Evolutionary conservation across 2,329 filamentous ascomycete genomes (phyloP).

Genomic region (Cryphonectria parasitica): DNA sequence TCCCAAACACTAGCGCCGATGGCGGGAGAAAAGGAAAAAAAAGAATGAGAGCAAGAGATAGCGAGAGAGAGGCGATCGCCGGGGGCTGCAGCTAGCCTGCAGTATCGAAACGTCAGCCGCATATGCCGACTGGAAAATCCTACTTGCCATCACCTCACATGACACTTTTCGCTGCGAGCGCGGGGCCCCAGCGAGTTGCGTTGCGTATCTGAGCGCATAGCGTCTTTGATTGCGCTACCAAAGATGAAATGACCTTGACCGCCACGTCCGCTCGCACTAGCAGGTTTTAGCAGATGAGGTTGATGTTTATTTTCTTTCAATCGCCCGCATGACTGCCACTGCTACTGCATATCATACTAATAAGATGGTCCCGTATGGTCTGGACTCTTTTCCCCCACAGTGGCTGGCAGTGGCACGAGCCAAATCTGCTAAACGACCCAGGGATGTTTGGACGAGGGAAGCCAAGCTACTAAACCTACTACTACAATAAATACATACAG

Average conservation of each 20-base stretch:
- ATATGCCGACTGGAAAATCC: conserved; percentile 17
- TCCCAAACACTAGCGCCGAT: too few relatives aligned
- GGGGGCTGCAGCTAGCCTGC: neutral
- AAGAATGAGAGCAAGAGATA: neutral
- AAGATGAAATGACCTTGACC: conserved; percentile 3
- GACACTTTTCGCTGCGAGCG: neutral
- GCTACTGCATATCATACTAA: neutral
- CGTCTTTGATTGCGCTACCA: neutral
- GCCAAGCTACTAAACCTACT: neutral
- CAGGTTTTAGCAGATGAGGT: neutral
- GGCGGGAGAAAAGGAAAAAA: too few relatives aligned
- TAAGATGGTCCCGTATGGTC: neutral
- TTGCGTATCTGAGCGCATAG: neutral
- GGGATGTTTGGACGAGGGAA: neutral
- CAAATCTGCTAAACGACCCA: neutral
- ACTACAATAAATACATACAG: neutral
- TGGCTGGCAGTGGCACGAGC: neutral
- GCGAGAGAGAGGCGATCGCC: neutral
- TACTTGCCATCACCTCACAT: conserved; percentile 17
- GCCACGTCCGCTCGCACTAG: neutral
- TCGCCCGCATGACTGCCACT: neutral
- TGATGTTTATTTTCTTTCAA: neutral
- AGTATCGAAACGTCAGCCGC: conserved; percentile 22
- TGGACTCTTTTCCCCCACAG: neutral
- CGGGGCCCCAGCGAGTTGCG: neutral